phyloP scores from a whole-genome alignment of 2,329 filamentous ascomycete genomes.

The Exophiala viscosa region DNA sequence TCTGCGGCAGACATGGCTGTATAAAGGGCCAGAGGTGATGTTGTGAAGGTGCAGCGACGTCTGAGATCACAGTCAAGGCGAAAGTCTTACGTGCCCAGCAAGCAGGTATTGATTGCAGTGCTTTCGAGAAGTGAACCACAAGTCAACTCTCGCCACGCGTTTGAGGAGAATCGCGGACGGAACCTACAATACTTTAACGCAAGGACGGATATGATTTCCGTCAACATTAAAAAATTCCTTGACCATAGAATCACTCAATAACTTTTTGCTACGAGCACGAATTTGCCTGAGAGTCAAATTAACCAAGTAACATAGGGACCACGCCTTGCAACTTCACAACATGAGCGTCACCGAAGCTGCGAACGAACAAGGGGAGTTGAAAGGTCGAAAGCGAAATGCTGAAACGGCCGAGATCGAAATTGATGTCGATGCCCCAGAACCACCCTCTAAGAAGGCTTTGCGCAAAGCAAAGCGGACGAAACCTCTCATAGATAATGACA shows the following conservation, averaged over 20 bases:
- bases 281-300: no score
- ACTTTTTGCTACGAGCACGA: no score
- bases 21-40: no score
- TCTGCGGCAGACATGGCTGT: conserved; percentile 13
- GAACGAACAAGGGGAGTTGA: not conserved
- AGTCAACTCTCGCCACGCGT: not conserved
- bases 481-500: conserved; percentile 1
- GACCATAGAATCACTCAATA: not conserved
- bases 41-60: not conserved
- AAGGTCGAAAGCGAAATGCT: conserved; percentile 22
- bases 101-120: no score
- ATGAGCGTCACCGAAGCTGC: conserved; percentile 20
- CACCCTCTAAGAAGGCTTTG: conserved; percentile 88
- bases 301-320: not conserved
- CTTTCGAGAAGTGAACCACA: no score
- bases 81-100: no score
- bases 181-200: no score
- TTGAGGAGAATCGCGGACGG: not conserved
- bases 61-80: not conserved
- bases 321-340: not conserved
- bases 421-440: conserved; percentile 83
- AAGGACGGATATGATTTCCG: conserved; percentile 5
- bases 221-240: conserved; percentile 3
- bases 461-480: conserved; percentile 77
- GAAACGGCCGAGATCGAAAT: conserved; percentile 69